Evolutionary conservation across 306 rosid genomes (phyloP), one percentile per base, ranked within the genome.

Genomic region (Malus orientalis): DNA sequence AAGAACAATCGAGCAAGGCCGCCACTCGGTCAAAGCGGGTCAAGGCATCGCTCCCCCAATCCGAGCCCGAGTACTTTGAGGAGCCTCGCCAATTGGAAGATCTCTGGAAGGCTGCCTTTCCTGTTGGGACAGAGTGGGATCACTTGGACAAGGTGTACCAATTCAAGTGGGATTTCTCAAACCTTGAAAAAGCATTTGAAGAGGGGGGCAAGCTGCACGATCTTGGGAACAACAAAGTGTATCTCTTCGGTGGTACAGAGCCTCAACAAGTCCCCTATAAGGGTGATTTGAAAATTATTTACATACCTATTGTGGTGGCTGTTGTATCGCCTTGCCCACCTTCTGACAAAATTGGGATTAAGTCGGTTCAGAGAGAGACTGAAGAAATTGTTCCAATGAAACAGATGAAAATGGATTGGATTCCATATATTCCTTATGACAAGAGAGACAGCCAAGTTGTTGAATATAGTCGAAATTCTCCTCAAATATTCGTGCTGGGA

Each of bases 321-420:
- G 85, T 93, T 70, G 93, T 87, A 65, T 92, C 98, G 32, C 96
- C 96, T 61, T 90, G 88, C 57, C 98, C 97, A 5, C 98, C 97
- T 42, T 94, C 97, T 68, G 90, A 87, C 82, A 88, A 94, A 83
- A 91, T 94, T 58, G 98, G 96, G 72, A 86, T 94, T 42, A 87
- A 90, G 84, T 94, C 97, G 4, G 98, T 94, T 80, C 98, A 94
- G 82, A 90, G 96, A 75, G 97, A 91, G 84, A 82, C 85, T 36
- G 96, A 94, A 84, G 97, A 91, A 83, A 90, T 91, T 45, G 81
- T 94, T 74, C 98, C 98, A 74, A 91, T 94, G 98, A 94, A 90
- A 74, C 91, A 88, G 82, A 94, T 94, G 98, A 94, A 94, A 83
- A 94, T 94, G 98, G 98, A 89, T 61, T 94, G 97, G 98, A 88